Base-by-base conservation (phyloP, 1,284 basidiomycete species). In the Blastosporella zonata region DNA sequence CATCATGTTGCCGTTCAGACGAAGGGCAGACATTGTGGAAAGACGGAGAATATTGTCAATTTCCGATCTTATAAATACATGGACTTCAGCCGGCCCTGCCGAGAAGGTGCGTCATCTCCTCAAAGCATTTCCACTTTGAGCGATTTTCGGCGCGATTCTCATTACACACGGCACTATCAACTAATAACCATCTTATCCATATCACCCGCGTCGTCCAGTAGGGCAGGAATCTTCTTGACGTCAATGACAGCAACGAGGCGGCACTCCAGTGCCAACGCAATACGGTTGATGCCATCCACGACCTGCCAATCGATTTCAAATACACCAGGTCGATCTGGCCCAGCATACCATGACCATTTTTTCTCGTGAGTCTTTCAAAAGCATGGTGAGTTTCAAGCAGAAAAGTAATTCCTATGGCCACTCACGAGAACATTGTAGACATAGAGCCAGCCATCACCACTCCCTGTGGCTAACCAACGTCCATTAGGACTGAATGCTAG, bases 241-340 rank as follows among this genome's bases (percentile, higher is more conserved):
- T 84, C 81, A 25, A 82, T 70, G 13, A 84, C 69, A 9, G 73
- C 79, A 18, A 83, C 78, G 31, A 71, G 61, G 35, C 70, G 67
- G 45, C 73, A 76, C 63, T 82, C 79, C 43, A 84, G 61, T 8
- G 79, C 78, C 55, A 84, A 60, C 1, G 78, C 79, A 54, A 85
- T 70, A n/a, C 81, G 74, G 59, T 80, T 76, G 46, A 75, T 56
- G 12, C 65, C 64, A 17, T 63, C 60, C 17, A 70, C 62, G 17
- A 70, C 69, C 47, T 83, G 80, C 82, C 82, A 85, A 50, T 77
- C 78, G 43, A 85, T 77, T 61, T 84, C 82, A 60, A 82, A 85
- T 20, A 85, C 74, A 18, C 78, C 78, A 2, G 74, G 76, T 51
- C 72, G 77, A 6, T 73, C 72, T 17, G 64, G 50, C 3, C 74